Evolutionary conservation across 257 asterid species (phyloP), one percentile per base, ranked within the genome.

Genomic region (Agastache rugosa): DNA sequence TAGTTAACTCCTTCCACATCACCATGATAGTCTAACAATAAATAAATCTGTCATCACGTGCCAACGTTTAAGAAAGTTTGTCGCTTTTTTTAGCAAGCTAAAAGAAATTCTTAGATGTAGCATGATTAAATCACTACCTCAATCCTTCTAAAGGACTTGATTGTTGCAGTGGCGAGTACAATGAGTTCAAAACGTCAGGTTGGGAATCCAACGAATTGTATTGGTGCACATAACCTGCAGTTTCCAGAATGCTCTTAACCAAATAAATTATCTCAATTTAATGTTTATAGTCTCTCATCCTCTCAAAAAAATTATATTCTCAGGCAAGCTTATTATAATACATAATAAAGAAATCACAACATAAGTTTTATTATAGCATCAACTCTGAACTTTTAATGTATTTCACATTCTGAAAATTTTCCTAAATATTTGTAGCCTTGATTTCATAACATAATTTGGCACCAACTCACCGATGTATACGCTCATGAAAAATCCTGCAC

Each of bases 161-260:
- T 80, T 88, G 89, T 82, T 90, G 97, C 78, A 94, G 83, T 68
- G 99, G 99, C 72, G 98, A 94, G 87, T 94, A 94, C 63, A 94
- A 86, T 17, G 99, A 94, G 81, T 83, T 89, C 79, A 94, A 83
- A 69, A 92, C 99, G 79, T 94, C 99, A 42, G 99, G 99, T 76
- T 90, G 93, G 54, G 96, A 94, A 81, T 92, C 93, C 92, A 92
- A 80, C 6, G 92, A 86, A 79, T 94, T 94, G 90, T 89, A 92
- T 78, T 90, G 91, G 80, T 89, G 92, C 61, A 94, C 96, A 80
- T 90, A 92, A 75, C 97, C 99, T 94, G 89, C 83, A 83, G 75
- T 55, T 68, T 76, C 74, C 75, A 76, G 58, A 63, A 78, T 34
- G 29, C 62, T 77, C 41, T 72, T 69, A 45, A 80, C 75, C 75